phyloP scores from a whole-genome alignment of 2,329 filamentous ascomycete species.

The Dendrostoma leiphaemia region DNA sequence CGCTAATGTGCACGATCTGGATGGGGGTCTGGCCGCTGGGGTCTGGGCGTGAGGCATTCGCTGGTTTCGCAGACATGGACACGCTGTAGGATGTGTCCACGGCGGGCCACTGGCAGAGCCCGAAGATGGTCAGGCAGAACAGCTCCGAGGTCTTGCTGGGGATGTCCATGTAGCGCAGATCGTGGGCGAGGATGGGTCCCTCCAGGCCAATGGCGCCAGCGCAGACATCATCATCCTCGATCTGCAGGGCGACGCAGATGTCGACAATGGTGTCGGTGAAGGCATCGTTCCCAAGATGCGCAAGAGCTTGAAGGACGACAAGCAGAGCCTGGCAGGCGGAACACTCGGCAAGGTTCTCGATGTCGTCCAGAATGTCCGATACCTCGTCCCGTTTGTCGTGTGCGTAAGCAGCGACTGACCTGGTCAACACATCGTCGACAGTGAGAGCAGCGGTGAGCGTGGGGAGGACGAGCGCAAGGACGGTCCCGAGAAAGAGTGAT shows the following conservation, averaged over 20 bases:
- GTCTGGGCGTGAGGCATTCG: slow-evolving; percentile 30
- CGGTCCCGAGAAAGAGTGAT: not conserved
- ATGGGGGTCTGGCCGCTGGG: slow-evolving; percentile 46
- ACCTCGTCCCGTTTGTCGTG: slow-evolving; percentile 6
- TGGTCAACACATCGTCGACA: slow-evolving; percentile 7
- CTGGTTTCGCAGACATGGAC: slow-evolving; percentile 42
- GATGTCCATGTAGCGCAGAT: slow-evolving; percentile 44
- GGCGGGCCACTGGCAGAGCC: slow-evolving; percentile 49
- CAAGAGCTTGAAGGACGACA: slow-evolving; percentile 12
- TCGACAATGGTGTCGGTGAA: slow-evolving; percentile 34
- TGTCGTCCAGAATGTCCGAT: slow-evolving; percentile 9
- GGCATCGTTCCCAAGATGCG: slow-evolving; percentile 27
- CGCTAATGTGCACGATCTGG: slow-evolving; percentile 57
- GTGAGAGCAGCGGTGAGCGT: slow-evolving; percentile 8
- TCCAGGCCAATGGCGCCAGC: slow-evolving; percentile 49
- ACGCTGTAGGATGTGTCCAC: slow-evolving; percentile 40
- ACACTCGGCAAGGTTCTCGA: slow-evolving; percentile 16
- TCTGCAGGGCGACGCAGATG: slow-evolving; percentile 33
- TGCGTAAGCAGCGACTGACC: slow-evolving; percentile 6
- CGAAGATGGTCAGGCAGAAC: slow-evolving; percentile 53
- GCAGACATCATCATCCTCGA: slow-evolving; percentile 55
- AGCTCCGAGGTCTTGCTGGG: slow-evolving; percentile 48
- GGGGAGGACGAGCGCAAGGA: slow-evolving; percentile 1
- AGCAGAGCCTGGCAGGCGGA: slow-evolving; percentile 13
- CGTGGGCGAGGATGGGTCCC: slow-evolving; percentile 50